Evolutionary conservation across 441 rosid species (phyloP).

Genomic region (Jatropha multifida): DNA sequence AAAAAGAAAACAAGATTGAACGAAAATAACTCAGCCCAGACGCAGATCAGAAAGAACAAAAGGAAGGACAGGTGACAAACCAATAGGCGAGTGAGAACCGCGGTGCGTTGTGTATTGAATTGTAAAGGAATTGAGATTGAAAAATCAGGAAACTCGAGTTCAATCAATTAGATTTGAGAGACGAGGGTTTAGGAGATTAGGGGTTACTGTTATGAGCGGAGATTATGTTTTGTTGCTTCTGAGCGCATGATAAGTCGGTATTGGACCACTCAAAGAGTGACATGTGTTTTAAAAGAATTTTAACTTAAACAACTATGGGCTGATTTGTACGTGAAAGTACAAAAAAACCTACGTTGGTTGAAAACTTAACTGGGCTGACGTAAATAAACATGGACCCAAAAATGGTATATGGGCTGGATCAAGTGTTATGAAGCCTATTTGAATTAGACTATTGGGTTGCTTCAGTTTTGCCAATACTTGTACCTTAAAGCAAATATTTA

Average conservation of each 20-base stretch:
- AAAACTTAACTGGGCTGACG: too few species aligned
- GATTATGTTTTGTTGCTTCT: neutral
- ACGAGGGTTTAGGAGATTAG: neutral
- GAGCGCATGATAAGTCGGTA: neutral
- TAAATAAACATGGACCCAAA: too few species aligned
- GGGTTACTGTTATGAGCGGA: neutral
- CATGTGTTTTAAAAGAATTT: neutral
- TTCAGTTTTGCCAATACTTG: too few species aligned
- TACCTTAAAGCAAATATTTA: too few species aligned
- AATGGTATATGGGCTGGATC: too few species aligned
- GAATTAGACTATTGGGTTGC: too few species aligned
- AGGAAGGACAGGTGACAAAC: neutral
- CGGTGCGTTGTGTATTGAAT: neutral
- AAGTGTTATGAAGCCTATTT: too few species aligned
- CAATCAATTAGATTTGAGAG: neutral
- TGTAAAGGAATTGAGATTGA: neutral
- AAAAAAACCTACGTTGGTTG: too few species aligned
- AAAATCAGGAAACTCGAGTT: neutral
- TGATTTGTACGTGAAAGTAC: too few species aligned
- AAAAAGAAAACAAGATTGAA: neutral
- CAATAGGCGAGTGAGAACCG: neutral
- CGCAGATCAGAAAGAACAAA: neutral
- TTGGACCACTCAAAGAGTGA: neutral
- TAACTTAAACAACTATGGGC: too few species aligned
- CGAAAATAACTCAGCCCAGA: slow-evolving; percentile 12